Base-by-base conservation (phyloP, 1,139 yeast genomes). In the Diutina ranongensis region DNA sequence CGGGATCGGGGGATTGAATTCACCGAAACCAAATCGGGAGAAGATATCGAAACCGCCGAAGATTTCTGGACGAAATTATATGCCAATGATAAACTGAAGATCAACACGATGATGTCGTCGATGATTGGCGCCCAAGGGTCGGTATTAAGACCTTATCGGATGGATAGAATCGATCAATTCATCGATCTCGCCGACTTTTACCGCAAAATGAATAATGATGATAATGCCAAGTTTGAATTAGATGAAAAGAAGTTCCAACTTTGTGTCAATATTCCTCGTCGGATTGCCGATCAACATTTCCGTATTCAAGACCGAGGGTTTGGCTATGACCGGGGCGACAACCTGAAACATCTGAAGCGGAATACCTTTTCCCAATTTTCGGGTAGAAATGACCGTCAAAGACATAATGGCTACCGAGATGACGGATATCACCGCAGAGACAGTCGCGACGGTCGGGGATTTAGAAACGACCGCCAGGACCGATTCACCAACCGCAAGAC, bases 1-100 rank as follows among this genome's bases (percentile, higher is more conserved):
- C 55, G 57, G 27, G 63, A 71, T 45, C 72, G 74, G 54, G 78
- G 76, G 35, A 72, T 81, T 52, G 61, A 57, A 16, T 78, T 83
- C 51, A 56, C 66, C 20, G 69, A 73, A n/a, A 47, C 38, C 31
- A 32, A 44, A 15, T 42, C 45, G 3, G 48, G 45, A 35, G 46
- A 45, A 10, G 42, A 46, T 40, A 46, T 50, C 9, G 52, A 45
- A 8, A 47, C 47, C 20, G 46, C 45, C 32, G 19, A 16, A 3
- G 45, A 35, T n/a, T 16, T 38, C 5, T 38, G 42, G 42, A 10
- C 8, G 10, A n/a, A 25, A 7, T 5, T 38, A 2, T 7, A 27
- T n/a, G n/a, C 16, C 10, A 16, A 10, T 3, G 33, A 38, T 9
- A 3, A 12, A 15, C 19, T n/a, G 13, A 15, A 10, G 10, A n/a